Conservation (phyloP, 352 stramenopile species). For the Phytophthora kernoviae region DNA sequence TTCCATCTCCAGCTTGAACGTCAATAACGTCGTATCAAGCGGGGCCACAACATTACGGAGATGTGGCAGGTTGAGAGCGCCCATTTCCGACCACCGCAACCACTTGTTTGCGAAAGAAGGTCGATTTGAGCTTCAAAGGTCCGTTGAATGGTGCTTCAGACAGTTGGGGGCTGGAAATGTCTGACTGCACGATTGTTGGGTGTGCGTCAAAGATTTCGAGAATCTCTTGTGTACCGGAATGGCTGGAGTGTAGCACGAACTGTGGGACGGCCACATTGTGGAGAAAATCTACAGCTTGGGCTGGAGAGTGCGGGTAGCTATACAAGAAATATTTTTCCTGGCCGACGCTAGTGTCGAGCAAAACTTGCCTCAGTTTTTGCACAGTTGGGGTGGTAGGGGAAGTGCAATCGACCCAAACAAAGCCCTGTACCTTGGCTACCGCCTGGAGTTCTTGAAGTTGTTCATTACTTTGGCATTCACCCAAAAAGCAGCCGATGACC, state of each 20-base stretch:
- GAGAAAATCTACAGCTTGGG: slow-evolving; percentile 21
- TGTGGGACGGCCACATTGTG: slow-evolving; percentile 14
- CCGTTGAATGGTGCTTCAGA: background rate
- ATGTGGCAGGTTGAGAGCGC: slow-evolving; percentile 12
- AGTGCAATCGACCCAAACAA: slow-evolving; percentile 32
- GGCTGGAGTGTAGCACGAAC: slow-evolving; percentile 28
- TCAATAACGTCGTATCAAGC: slow-evolving; percentile 33
- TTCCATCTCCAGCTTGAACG: slow-evolving; percentile 11
- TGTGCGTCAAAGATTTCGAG: slow-evolving; percentile 27
- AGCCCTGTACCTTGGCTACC: slow-evolving; percentile 27
- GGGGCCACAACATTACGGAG: slow-evolving; percentile 23
- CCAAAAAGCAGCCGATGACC: slow-evolving; percentile 38
- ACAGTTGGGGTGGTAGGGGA: background rate
- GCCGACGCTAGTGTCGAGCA: slow-evolving; percentile 27
- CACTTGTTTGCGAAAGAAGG: slow-evolving; percentile 43
- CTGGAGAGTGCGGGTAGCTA: slow-evolving; percentile 33
- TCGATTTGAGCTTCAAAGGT: slow-evolving; percentile 17
- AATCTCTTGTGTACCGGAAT: slow-evolving; percentile 10
- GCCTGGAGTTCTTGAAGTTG: slow-evolving; percentile 16
- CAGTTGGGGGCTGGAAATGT: slow-evolving; percentile 13
- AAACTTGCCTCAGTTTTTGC: slow-evolving; percentile 20
- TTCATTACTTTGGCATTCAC: slow-evolving; percentile 13
- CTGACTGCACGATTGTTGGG: slow-evolving; percentile 32
- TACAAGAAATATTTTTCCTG: slow-evolving; percentile 37
- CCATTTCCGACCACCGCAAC: slow-evolving; percentile 33